Evolutionary conservation across 2,329 filamentous ascomycete genomes (phyloP), one percentile per base, ranked within the genome.

Genomic region (Pseudogymnoascus pannorum): DNA sequence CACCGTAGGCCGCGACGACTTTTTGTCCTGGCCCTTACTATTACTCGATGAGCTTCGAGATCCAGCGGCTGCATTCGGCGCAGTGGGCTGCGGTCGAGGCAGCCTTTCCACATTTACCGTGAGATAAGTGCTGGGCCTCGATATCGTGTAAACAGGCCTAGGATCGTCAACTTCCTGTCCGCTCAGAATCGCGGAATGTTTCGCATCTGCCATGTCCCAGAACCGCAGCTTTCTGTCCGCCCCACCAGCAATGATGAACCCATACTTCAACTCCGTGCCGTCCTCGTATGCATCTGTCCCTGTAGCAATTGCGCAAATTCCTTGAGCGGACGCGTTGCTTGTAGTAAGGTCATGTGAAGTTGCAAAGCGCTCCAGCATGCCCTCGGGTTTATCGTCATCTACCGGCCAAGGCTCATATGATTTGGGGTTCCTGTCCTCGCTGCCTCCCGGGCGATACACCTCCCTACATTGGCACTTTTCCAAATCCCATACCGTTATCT

Each of bases 401-500:
- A 97, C 87, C 58, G 92, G 89, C 83, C 91, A 92, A 2, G 93
- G 83, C 51, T 92, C 88, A 71, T 95, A 95, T 22, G 82, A 82
- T 69, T 85, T 87, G 1, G 81, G 76, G 33, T 72, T 71, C 31
- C n/a, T 57, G 0, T 76, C 77, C 62, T 88, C 81, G 59, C 77
- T 79, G 24, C 83, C 83, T 1, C 85, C 82, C 6, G 80, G 72
- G 72, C 91, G 87, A 72, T 96, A 96, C 1, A 97, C 87, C 72
- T 97, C 92, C 63, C 91, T 85, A 70, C 94, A 99, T 51, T 89
- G 82, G 6, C 87, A 85, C 75, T 93, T 95, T 72, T 97, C 93
- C 14, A 97, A 79, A 70, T 97, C 94, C 94, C 94, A 99, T 0
- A 96, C 89, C 0, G 91, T 95, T 31, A 99, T 85, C 71, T 99